Evolutionary conservation across 2,329 filamentous ascomycete genomes (phyloP).

Genomic region (Aspergillus bombycis): DNA sequence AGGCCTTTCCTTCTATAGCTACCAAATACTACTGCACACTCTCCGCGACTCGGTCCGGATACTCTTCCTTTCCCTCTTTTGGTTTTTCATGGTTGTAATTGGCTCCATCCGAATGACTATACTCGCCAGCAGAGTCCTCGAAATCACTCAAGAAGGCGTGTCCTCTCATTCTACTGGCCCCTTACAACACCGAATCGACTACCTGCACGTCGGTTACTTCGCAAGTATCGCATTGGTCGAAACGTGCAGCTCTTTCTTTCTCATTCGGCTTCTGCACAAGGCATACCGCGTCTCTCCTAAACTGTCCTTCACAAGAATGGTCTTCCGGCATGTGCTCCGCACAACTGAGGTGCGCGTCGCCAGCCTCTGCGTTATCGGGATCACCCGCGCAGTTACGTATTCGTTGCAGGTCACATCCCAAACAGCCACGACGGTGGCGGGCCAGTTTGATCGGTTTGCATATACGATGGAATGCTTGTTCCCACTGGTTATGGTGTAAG

Average conservation of each 20-base stretch:
- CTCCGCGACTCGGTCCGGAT: conserved; percentile 1
- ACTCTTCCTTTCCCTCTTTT: conserved; percentile 15
- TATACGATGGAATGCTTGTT: conserved; percentile 19
- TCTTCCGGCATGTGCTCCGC: conserved; percentile 13
- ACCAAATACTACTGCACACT: conserved; percentile 15
- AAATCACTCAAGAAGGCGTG: conserved; percentile 1
- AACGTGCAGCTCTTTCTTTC: conserved; percentile 16
- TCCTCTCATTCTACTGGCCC: neutral
- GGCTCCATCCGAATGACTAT: conserved; percentile 8
- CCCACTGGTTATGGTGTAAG: conserved; percentile 15
- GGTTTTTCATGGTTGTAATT: conserved; percentile 12
- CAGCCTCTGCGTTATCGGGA: conserved; percentile 14
- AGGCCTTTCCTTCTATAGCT: conserved; percentile 18
- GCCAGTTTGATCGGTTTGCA: conserved; percentile 16
- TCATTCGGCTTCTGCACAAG: conserved; percentile 11
- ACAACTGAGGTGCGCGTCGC: conserved; percentile 16
- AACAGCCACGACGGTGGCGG: conserved; percentile 7
- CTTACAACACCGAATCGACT: conserved; percentile 10
- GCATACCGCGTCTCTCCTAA: conserved; percentile 9
- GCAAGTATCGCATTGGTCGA: conserved; percentile 17
- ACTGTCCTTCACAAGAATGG: neutral
- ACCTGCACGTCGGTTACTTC: conserved; percentile 18
- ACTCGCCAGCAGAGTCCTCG: conserved; percentile 6
- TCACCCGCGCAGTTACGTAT: conserved; percentile 15
- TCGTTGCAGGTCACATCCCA: conserved; percentile 13